Conservation (phyloP, 2,329 filamentous ascomycete species). For the Chrysosporium queenslandicum region DNA sequence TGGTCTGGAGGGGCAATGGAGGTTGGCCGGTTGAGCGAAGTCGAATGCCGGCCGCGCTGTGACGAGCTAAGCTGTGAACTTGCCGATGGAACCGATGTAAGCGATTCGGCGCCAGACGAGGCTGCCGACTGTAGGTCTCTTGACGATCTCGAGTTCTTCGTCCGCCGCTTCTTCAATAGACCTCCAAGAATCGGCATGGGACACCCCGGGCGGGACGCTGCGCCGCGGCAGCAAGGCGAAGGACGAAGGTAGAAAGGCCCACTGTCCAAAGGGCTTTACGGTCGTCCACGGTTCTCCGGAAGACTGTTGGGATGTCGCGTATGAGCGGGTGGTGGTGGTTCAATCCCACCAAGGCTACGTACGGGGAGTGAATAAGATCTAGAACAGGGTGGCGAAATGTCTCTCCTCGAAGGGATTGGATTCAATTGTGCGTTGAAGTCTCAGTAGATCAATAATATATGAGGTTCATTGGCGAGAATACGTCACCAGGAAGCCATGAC, state of each 20-base stretch:
- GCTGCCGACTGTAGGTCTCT: conserved; percentile 57
- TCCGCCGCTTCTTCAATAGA: conserved; percentile 97
- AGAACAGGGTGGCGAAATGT: neutral
- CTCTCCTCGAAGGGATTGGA: neutral
- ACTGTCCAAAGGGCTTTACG: neutral
- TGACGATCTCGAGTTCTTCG: conserved; percentile 61
- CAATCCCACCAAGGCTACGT: neutral
- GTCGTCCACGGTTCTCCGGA: neutral
- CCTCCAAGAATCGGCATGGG: conserved; percentile 80
- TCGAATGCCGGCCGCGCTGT: conserved; percentile 27
- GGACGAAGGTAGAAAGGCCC: neutral
- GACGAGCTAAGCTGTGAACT: conserved; percentile 5
- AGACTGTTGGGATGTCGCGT: neutral
- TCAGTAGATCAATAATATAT: neutral
- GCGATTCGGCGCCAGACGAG: conserved; percentile 55
- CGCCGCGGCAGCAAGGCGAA: conserved; percentile 1
- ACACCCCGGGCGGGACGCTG: conserved; percentile 10
- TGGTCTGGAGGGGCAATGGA: conserved; percentile 18
- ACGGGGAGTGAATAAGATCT: neutral
- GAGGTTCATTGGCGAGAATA: neutral
- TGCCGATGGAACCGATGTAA: conserved; percentile 41
- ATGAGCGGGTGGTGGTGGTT: neutral
- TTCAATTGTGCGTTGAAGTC: conserved; percentile 1
- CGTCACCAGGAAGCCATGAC: conserved; percentile 3
- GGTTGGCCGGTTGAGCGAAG: conserved; percentile 23